A percentile compares a stretch with the other conserved stretches of the same genome.
Evolutionary conservation across 805 yeast genomes (phyloP).

Genomic region (Ogataea degrootiae): DNA sequence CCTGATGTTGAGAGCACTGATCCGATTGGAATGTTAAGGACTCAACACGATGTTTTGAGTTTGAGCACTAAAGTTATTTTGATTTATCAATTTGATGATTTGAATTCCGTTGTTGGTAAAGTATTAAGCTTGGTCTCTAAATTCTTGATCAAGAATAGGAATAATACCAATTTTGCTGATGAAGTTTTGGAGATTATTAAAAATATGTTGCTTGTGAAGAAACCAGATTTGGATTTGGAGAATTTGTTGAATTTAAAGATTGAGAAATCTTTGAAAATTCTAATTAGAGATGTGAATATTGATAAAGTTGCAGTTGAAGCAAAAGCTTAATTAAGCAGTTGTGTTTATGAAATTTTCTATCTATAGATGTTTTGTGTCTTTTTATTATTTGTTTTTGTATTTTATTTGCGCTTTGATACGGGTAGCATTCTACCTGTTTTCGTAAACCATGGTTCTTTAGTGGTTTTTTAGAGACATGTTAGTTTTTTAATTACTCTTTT

Average conservation of each 20-base stretch:
- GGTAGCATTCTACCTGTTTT: too few species aligned
- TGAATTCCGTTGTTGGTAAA: constrained; percentile 22
- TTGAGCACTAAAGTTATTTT: constrained; percentile 55
- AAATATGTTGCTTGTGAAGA: constrained; percentile 29
- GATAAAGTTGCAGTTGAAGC: not conserved
- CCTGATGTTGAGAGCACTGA: constrained; percentile 63
- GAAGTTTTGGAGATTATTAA: constrained; percentile 30
- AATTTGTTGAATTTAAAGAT: constrained; percentile 21
- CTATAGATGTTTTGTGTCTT: too few species aligned
- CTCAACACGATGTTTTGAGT: constrained; percentile 64
- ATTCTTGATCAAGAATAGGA: constrained; percentile 19
- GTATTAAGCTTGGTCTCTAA: constrained; percentile 25
- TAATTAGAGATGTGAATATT: constrained; percentile 14
- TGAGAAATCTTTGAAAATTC: constrained; percentile 20
- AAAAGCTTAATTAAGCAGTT: not conserved
- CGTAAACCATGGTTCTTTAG: too few species aligned
- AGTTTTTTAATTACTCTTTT: too few species aligned
- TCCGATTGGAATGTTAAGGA: constrained; percentile 53
- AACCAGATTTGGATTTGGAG: constrained; percentile 20
- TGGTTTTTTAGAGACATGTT: too few species aligned
- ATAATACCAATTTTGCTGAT: constrained; percentile 25
- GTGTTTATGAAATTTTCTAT: not conserved
- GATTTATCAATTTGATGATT: constrained; percentile 25
- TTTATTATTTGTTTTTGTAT: too few species aligned
- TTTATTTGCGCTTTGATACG: too few species aligned